phyloP scores from a whole-genome alignment of 2,329 filamentous ascomycete genomes.

The Exutisphaerella laricina region DNA sequence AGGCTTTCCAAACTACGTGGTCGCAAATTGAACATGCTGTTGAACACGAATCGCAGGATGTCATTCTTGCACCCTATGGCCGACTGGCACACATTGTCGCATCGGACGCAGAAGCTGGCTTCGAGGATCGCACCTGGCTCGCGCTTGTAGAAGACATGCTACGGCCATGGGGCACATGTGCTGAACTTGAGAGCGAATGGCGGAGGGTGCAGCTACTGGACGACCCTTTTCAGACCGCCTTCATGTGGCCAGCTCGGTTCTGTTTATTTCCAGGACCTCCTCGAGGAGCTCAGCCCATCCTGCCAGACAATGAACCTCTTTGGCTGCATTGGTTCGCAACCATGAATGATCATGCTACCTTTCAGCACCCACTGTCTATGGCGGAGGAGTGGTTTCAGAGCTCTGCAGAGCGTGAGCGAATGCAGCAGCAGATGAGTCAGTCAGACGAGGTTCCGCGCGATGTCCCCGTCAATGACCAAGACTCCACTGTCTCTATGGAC shows the following conservation, averaged over 20 bases:
- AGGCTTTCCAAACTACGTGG: conserved; percentile 8
- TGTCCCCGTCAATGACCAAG: background rate
- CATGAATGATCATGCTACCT: conserved; percentile 24
- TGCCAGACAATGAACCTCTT: background rate
- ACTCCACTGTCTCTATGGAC: background rate
- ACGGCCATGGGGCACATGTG: conserved; percentile 12
- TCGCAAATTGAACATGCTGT: conserved; percentile 2
- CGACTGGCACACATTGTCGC: conserved; percentile 7
- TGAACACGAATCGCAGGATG: background rate
- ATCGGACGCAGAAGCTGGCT: background rate
- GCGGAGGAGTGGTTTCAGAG: conserved; percentile 28
- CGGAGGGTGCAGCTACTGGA: conserved; percentile 9
- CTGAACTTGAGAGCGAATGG: conserved; percentile 15
- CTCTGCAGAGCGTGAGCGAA: conserved; percentile 8
- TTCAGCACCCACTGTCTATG: conserved; percentile 25
- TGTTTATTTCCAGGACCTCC: conserved; percentile 13
- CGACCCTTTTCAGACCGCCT: conserved; percentile 7
- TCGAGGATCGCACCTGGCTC: conserved; percentile 12
- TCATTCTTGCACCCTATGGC: conserved; percentile 17
- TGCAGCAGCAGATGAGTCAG: background rate
- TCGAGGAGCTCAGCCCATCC: background rate
- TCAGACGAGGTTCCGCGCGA: background rate
- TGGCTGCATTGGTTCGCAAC: conserved; percentile 26
- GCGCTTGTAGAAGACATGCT: conserved; percentile 8
- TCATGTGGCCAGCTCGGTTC: conserved; percentile 23